A percentile compares a stretch with the other conserved stretches of the same genome.
phyloP scores from a whole-genome alignment of 148 eudicot genomes.

The Camellia granthamiana region DNA sequence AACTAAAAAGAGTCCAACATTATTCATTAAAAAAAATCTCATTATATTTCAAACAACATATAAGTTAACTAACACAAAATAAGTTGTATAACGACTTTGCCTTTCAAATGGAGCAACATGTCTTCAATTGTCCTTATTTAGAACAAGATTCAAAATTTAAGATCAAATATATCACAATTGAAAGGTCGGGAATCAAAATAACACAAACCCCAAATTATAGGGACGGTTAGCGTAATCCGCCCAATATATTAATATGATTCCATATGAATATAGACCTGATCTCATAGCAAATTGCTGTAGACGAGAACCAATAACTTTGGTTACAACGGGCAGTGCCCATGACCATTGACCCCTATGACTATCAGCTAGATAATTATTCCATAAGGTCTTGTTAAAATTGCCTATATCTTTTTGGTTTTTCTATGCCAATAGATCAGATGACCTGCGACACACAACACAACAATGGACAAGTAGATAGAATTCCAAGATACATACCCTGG shows the following conservation, averaged over 20 bases:
- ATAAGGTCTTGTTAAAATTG: not conserved
- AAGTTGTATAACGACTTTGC: too few relatives aligned
- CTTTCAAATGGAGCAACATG: too few relatives aligned
- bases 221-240: too few relatives aligned
- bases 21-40: too few relatives aligned
- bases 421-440: not conserved
- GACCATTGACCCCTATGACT: not conserved
- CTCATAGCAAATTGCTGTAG: not conserved
- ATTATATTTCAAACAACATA: too few relatives aligned
- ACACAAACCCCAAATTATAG: too few relatives aligned
- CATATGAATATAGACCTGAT: not conserved
- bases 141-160: too few relatives aligned
- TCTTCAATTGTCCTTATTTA: too few relatives aligned
- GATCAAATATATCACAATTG: too few relatives aligned
- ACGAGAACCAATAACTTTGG: not conserved
- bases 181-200: too few relatives aligned
- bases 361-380: not conserved
- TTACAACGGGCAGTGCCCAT: not conserved
- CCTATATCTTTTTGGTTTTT: not conserved
- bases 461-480: not conserved
- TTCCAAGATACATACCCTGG: conserved; percentile 25
- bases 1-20: too few relatives aligned
- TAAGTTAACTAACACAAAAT: too few relatives aligned
- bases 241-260: not conserved
- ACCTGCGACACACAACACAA: not conserved